These are phyloP conservation scores for Cutaneotrichosporon sp. DNA, from an alignment of 1,284 basidiomycete species.

Conservation along the genomic window DNA sequence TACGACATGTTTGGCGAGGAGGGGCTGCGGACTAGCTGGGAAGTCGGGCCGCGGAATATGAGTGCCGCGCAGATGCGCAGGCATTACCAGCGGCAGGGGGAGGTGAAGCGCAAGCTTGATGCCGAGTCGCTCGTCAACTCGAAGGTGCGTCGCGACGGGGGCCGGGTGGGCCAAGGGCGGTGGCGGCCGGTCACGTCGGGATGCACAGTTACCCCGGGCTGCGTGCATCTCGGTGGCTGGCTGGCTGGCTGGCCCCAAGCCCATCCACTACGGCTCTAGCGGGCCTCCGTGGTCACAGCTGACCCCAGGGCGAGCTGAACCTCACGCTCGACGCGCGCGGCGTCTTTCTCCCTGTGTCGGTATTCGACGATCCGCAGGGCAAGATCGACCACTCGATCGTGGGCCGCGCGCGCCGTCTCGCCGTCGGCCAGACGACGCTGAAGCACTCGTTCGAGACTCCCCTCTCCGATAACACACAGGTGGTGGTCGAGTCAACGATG, in stretches of 20 bases:
- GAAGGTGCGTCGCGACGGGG: constrained; percentile 47
- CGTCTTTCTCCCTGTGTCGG: constrained; percentile 40
- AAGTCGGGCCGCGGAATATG: constrained; percentile 54
- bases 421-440: constrained; percentile 45
- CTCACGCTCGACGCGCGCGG: constrained; percentile 49
- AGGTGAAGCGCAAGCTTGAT: constrained; percentile 53
- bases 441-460: constrained; percentile 54
- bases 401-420: constrained; percentile 37
- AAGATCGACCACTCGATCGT: constrained; percentile 35
- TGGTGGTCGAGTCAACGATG: constrained; percentile 53
- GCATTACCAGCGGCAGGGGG: constrained; percentile 55
- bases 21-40: constrained; percentile 57
- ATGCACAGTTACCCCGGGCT: too few relatives aligned
- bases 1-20: constrained; percentile 60
- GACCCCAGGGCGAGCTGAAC: constrained; percentile 38
- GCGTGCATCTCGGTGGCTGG: too few relatives aligned
- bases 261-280: too few relatives aligned
- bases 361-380: constrained; percentile 40
- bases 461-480: constrained; percentile 40
- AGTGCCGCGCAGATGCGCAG: constrained; percentile 50
- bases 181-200: too few relatives aligned
- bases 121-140: constrained; percentile 58
- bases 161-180: too few relatives aligned
- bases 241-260: too few relatives aligned
- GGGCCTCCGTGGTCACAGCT: background rate